phyloP scores from a whole-genome alignment of 164 flowering plant genomes.

The Nelumbo lutea region DNA sequence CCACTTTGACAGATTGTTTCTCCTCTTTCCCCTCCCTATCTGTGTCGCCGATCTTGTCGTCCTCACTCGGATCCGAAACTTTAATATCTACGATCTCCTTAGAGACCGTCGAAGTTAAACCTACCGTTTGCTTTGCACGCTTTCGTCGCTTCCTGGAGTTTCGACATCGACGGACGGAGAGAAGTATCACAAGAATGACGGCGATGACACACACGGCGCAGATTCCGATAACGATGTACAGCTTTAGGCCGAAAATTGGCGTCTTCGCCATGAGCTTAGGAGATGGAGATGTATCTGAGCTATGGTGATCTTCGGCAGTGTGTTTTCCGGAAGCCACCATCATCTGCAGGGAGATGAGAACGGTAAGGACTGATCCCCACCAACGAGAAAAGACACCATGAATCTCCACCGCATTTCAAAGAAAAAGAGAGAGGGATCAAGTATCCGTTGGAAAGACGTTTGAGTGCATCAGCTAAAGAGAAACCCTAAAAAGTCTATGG shows the following conservation, averaged over 20 bases:
- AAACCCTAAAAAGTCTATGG: neutral
- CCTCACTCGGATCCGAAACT: slow-evolving; percentile 11
- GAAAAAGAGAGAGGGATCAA: neutral
- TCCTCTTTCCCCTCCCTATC: slow-evolving; percentile 12
- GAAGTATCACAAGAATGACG: slow-evolving; percentile 18
- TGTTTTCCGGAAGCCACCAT: slow-evolving; percentile 9
- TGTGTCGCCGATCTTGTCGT: slow-evolving; percentile 11
- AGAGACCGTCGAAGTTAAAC: slow-evolving; percentile 42
- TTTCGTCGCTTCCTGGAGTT: slow-evolving; percentile 31
- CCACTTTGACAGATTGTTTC: slow-evolving; percentile 6
- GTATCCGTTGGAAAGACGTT: neutral
- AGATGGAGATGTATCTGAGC: too few species aligned
- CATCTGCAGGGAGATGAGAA: neutral
- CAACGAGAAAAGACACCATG: too few species aligned
- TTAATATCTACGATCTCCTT: slow-evolving; percentile 43
- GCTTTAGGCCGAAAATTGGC: slow-evolving; percentile 38
- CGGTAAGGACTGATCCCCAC: neutral
- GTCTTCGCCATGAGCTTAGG: slow-evolving; percentile 26
- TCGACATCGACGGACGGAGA: slow-evolving; percentile 29
- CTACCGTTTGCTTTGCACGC: slow-evolving; percentile 42
- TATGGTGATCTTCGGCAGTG: too few species aligned
- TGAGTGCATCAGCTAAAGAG: neutral
- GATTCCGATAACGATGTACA: slow-evolving; percentile 36
- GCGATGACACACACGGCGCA: slow-evolving; percentile 18
- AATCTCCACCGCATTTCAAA: too few species aligned